These are phyloP conservation scores for Mycotypha africana DNA, from an alignment of 371 early-diverging fungal species.

Conservation along the genomic window DNA sequence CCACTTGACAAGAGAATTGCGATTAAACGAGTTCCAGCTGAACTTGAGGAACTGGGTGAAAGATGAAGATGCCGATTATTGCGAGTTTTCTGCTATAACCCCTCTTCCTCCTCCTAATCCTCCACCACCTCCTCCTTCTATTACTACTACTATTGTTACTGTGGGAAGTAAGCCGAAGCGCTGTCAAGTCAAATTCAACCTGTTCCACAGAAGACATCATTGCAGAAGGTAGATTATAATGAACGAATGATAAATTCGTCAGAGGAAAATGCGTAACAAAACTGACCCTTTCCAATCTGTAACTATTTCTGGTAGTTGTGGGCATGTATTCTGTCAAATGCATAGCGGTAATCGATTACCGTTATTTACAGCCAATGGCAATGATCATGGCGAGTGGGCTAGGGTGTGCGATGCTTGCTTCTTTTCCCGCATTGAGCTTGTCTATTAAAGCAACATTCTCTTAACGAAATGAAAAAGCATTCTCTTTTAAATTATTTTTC, in stretches of 20 bases:
- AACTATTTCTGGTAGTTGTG: too few relatives aligned
- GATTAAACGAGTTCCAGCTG: constrained; percentile 6
- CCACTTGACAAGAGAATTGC: constrained; percentile 3
- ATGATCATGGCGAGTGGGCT: constrained; percentile 21
- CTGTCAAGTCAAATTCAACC: constrained; percentile 10
- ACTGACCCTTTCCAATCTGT: too few relatives aligned
- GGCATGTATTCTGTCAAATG: constrained; percentile 18
- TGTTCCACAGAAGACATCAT: constrained; percentile 17
- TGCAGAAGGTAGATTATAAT: constrained; percentile 18
- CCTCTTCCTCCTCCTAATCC: too few relatives aligned
- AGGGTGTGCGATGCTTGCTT: constrained; percentile 24
- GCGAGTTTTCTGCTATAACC: constrained; percentile 7
- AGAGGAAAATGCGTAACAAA: too few relatives aligned
- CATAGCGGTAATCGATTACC: constrained; percentile 17
- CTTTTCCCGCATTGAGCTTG: constrained; percentile 12
- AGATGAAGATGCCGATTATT: constrained; percentile 2
- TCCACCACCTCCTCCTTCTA: too few relatives aligned
- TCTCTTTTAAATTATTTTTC: too few relatives aligned
- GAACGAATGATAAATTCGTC: too few relatives aligned
- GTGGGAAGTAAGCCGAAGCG: too few relatives aligned
- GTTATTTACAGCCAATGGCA: constrained; percentile 6
- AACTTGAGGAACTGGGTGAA: constrained; percentile 7
- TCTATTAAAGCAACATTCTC: too few relatives aligned
- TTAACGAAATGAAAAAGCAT: too few relatives aligned
- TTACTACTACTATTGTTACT: too few relatives aligned